Evolutionary conservation across 2,329 filamentous ascomycete species (phyloP).

Genomic region (Thelonectria rubi): DNA sequence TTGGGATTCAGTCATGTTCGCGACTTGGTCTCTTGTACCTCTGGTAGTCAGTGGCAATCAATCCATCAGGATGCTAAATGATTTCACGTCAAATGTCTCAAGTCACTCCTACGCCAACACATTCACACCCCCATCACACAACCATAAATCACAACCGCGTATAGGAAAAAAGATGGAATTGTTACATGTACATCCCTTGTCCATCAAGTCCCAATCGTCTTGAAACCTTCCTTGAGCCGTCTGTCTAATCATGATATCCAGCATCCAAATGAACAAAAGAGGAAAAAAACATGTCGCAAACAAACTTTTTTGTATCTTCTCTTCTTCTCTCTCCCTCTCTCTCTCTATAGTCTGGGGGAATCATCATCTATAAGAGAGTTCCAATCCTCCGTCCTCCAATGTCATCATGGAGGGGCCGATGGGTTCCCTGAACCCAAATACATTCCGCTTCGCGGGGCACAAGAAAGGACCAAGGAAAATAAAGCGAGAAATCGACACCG

Average conservation of each 20-base stretch:
- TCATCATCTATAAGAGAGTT: constrained; percentile 38
- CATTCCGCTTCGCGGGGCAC: constrained; percentile 6
- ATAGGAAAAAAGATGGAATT: background rate
- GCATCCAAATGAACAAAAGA: background rate
- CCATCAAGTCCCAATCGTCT: background rate
- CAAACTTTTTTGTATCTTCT: constrained; percentile 37
- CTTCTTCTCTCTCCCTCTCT: no score
- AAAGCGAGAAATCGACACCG: constrained; percentile 1
- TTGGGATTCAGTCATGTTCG: no score
- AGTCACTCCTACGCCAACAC: no score
- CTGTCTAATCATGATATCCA: constrained; percentile 5
- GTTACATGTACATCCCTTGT: background rate
- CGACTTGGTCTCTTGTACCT: no score
- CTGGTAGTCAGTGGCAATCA: no score
- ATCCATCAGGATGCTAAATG: no score
- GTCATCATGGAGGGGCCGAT: constrained; percentile 13
- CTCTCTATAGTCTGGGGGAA: constrained; percentile 31
- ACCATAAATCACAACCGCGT: no score
- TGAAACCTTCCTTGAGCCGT: no score
- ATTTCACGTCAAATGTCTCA: no score
- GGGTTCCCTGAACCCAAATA: constrained; percentile 23
- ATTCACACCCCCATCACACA: no score
- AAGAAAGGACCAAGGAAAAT: constrained; percentile 13
- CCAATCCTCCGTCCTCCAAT: constrained; percentile 9
- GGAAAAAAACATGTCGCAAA: constrained; percentile 13